Evolutionary conservation across 2,329 filamentous ascomycete genomes (phyloP).

Genomic region (Sporothrix inflata): DNA sequence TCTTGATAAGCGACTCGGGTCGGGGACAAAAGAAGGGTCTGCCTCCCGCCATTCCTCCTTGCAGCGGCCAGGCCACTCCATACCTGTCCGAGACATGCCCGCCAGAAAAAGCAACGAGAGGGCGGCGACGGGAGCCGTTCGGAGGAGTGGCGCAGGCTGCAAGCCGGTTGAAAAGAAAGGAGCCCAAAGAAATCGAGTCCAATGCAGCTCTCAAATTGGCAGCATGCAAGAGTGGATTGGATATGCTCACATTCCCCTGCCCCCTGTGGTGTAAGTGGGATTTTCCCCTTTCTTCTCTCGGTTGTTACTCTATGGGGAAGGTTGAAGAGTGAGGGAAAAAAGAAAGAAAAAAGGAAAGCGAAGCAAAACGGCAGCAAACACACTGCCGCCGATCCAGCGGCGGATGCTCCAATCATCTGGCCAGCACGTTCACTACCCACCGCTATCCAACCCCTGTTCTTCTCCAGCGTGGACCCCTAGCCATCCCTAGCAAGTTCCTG

Average conservation of each 20-base stretch:
- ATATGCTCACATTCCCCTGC: not conserved
- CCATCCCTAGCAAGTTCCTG: not conserved
- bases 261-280: not conserved
- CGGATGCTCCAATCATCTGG: slow-evolving; percentile 10
- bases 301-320: not conserved
- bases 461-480: slow-evolving; percentile 6
- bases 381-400: not conserved
- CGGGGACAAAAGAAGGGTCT: not conserved
- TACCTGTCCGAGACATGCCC: slow-evolving; percentile 9
- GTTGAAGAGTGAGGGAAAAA: not conserved
- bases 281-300: not conserved
- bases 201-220: slow-evolving; percentile 9
- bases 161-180: not conserved
- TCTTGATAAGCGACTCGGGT: slow-evolving; percentile 3
- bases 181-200: not conserved
- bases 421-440: not conserved
- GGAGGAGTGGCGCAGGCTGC: not conserved
- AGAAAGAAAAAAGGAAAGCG: not conserved
- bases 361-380: not conserved
- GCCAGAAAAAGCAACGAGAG: not conserved
- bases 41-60: not conserved
- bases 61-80: not conserved
- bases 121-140: not conserved
- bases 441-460: slow-evolving; percentile 12
- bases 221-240: not conserved